A percentile compares a stretch with the other conserved stretches of the same genome.
phyloP scores from a whole-genome alignment of 2,329 filamentous ascomycete genomes.

The Botryotinia narcissicola region DNA sequence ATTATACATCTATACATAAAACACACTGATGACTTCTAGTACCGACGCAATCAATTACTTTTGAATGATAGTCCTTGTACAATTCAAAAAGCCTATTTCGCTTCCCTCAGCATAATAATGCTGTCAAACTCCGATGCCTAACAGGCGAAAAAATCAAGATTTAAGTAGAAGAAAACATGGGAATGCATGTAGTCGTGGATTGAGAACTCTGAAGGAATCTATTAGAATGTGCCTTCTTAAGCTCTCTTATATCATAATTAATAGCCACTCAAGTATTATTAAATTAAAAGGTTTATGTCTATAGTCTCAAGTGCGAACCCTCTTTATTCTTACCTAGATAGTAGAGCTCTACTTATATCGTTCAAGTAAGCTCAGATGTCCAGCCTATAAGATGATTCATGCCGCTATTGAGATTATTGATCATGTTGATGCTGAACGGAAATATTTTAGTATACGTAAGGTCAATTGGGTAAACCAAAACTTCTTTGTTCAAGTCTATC shows the following conservation, averaged over 20 bases:
- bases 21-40: background rate
- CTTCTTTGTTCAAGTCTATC: background rate
- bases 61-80: no score
- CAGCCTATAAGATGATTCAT: accelerated
- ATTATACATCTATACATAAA: background rate
- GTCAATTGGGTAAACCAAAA: background rate
- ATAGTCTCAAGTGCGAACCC: no score
- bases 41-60: no score
- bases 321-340: background rate
- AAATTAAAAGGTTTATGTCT: background rate
- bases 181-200: constrained; percentile 93
- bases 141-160: constrained; percentile 99
- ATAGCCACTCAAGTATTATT: background rate
- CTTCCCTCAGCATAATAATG: background rate
- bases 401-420: background rate
- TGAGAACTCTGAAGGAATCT: constrained; percentile 38
- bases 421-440: background rate
- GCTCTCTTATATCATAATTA: no score
- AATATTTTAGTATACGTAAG: background rate
- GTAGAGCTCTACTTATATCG: background rate
- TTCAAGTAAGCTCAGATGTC: background rate
- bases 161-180: constrained; percentile 91
- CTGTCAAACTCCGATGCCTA: constrained; percentile 81
- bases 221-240: no score
- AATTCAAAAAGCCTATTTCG: background rate